Conservation (phyloP, 352 stramenopile species). For the Pythium diclinum region DNA sequence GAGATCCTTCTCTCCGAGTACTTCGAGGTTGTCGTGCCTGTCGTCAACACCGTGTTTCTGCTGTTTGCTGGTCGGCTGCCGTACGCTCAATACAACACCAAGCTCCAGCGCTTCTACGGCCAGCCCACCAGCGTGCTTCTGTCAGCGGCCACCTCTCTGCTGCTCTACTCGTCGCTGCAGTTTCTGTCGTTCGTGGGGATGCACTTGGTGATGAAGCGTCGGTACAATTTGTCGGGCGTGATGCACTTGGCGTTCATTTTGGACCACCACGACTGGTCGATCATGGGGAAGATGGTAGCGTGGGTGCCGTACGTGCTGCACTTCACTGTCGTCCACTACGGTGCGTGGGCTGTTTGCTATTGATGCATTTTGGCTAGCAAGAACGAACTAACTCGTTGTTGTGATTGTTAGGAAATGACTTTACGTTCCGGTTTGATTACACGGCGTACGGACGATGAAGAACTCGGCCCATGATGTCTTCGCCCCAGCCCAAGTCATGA, state of each 20-base stretch:
- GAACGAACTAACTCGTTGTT: neutral
- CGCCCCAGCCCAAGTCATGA: too few species aligned
- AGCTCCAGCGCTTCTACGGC: neutral
- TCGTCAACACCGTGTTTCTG: slow-evolving; percentile 24
- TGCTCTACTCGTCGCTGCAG: slow-evolving; percentile 19
- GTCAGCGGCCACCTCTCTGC: neutral
- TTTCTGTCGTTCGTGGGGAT: slow-evolving; percentile 9
- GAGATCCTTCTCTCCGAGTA: slow-evolving; percentile 29
- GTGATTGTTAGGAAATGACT: slow-evolving; percentile 5
- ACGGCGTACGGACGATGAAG: neutral
- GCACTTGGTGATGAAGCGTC: slow-evolving; percentile 18
- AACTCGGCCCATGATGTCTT: neutral
- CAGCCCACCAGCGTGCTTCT: neutral
- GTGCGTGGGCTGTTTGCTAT: slow-evolving; percentile 1
- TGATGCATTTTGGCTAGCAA: neutral
- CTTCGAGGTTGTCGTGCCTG: slow-evolving; percentile 25
- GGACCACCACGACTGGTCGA: slow-evolving; percentile 9
- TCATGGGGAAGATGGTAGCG: slow-evolving; percentile 18
- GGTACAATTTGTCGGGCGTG: slow-evolving; percentile 15
- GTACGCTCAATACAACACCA: slow-evolving; percentile 18
- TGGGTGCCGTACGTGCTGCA: slow-evolving; percentile 18
- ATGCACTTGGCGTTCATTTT: slow-evolving; percentile 19
- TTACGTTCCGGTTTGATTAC: slow-evolving; percentile 16
- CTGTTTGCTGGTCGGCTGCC: slow-evolving; percentile 9
- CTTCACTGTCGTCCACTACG: slow-evolving; percentile 20